A percentile compares a stretch with the other conserved stretches of the same genome.
Conservation (phyloP, 2,329 filamentous ascomycete species). For the Alternaria ethzedia region DNA sequence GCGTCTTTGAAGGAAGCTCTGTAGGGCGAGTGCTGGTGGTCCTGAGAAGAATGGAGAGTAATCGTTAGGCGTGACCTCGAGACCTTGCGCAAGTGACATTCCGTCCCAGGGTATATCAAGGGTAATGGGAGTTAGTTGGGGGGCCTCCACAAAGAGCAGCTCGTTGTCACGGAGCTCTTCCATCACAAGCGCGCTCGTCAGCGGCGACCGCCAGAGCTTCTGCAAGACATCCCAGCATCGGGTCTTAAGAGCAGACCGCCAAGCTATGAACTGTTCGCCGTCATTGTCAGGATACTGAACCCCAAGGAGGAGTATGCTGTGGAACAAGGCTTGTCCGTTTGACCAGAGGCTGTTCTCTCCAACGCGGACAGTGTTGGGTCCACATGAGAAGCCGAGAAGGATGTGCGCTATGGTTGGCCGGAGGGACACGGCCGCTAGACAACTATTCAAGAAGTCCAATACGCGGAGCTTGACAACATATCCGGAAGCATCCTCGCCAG, state of each 20-base stretch:
- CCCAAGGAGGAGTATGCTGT: conserved; percentile 76
- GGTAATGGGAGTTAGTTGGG: conserved; percentile 73
- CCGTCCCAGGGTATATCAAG: conserved; percentile 77
- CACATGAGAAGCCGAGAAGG: conserved; percentile 84
- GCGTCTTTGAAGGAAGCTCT: conserved; percentile 79
- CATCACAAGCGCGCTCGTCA: conserved; percentile 78
- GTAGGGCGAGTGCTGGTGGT: conserved; percentile 70
- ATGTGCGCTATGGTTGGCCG: conserved; percentile 89
- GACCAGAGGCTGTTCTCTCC: conserved; percentile 74
- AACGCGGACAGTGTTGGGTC: conserved; percentile 71
- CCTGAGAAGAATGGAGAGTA: conserved; percentile 70
- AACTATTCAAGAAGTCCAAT: conserved; percentile 83
- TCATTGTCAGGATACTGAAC: conserved; percentile 71
- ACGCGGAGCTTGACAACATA: conserved; percentile 86
- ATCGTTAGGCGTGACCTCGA: conserved; percentile 28
- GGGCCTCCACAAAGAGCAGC: conserved; percentile 78
- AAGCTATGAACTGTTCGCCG: conserved; percentile 49
- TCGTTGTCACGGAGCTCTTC: conserved; percentile 80
- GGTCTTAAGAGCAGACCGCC: conserved; percentile 53
- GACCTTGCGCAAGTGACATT: conserved; percentile 58
- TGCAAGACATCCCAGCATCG: conserved; percentile 68
- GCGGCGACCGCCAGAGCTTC: conserved; percentile 80
- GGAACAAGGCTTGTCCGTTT: conserved; percentile 77
- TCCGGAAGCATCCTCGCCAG: conserved; percentile 70
- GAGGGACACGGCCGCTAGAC: conserved; percentile 74